Evolutionary conservation across 73 alveolate species (phyloP), one percentile per base, ranked within the genome.

Genomic region (Stentor coeruleus): DNA sequence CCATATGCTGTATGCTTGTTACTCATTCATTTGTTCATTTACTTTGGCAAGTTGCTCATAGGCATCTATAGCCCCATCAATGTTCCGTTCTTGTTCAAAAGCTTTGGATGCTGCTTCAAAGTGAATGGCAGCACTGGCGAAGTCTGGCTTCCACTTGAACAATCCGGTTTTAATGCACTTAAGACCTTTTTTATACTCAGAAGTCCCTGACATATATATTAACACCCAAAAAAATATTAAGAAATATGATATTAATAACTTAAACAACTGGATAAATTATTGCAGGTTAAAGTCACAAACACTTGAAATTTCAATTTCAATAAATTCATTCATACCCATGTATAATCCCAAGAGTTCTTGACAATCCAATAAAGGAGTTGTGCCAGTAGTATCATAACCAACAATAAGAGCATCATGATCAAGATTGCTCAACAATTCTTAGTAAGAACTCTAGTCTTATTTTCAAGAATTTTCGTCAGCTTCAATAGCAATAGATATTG

Each of bases 381-480:
- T n/a, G n/a, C 66, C 66, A 20, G 66, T 49, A 49, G 66, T 49
- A 20, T 49, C 66, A 49, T 49, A 49, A 11, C 66, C 66, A 49
- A 20, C 20, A 20, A 49, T 49, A 6, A 49, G 66, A 6, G 20
- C 66, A 11, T 6, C 66, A 20, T 49, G 66, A 49, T 49, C n/a
- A n/a, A n/a, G n/a, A n/a, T n/a, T n/a, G n/a, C n/a, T n/a, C n/a
- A n/a, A n/a, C n/a, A n/a, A n/a, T n/a, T n/a, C n/a, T n/a, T n/a
- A n/a, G n/a, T n/a, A n/a, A n/a, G n/a, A n/a, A n/a, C n/a, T n/a
- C n/a, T n/a, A n/a, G n/a, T n/a, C n/a, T n/a, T n/a, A n/a, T 85
- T 87, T 42, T 87, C 91, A 87, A 42, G 58, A 37, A 37, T 72
- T 30, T 3, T 86, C 93, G 84, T 87, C 93, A 85, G 84, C 93